phyloP scores from a whole-genome alignment of 345 rosid genomes.

The Brassica juncea region DNA sequence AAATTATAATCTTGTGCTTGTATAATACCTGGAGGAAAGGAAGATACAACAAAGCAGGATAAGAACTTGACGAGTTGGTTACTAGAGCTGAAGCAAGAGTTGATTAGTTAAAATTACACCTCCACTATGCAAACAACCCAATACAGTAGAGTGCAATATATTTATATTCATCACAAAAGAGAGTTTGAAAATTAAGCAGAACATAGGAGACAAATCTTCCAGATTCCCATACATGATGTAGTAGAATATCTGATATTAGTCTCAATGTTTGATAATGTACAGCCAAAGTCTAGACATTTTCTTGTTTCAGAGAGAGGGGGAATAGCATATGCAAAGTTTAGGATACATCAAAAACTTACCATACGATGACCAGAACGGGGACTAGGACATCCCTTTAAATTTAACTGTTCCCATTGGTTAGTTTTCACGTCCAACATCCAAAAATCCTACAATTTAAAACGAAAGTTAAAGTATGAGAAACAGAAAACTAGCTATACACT shows the following conservation, averaged over 20 bases:
- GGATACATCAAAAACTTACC: slow-evolving; percentile 48
- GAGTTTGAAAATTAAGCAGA: neutral
- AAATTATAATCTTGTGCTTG: slow-evolving; percentile 90
- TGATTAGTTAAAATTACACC: neutral
- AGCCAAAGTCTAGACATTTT: neutral
- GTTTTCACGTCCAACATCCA: slow-evolving; percentile 94
- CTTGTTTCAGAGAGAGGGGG: neutral
- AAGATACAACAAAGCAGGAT: neutral
- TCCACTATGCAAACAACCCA: slow-evolving; percentile 4
- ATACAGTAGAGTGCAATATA: neutral
- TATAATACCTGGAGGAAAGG: slow-evolving; percentile 69
- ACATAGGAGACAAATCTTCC: neutral
- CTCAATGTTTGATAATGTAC: neutral
- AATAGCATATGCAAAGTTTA: neutral
- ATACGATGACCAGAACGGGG: slow-evolving; percentile 98
- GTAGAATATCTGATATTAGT: neutral
- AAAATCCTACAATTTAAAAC: slow-evolving; percentile 56
- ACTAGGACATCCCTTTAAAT: slow-evolving; percentile 85
- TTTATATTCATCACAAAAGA: slow-evolving; percentile 1
- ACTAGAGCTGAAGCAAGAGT: neutral
- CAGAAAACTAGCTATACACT: neutral
- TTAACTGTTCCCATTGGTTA: slow-evolving; percentile 94
- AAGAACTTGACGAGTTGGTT: neutral
- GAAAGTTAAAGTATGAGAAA: neutral
- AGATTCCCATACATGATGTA: slow-evolving; percentile 2